Evolutionary conservation across 176 grass and related monocot species (phyloP).

Genomic region (Triticum dicoccoides): DNA sequence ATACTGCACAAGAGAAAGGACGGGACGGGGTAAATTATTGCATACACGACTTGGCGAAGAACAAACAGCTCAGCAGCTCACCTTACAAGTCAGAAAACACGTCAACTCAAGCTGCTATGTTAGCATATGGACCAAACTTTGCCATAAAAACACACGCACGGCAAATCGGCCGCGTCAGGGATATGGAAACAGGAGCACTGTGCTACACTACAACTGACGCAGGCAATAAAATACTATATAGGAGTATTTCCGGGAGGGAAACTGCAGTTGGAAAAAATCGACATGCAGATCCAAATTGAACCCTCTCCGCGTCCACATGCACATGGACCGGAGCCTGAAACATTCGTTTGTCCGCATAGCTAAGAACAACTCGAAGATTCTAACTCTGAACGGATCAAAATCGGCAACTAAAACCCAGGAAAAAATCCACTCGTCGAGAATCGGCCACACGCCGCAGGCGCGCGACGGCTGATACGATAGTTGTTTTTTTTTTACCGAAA

Average conservation of each 20-base stretch:
- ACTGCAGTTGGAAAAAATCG: not conserved
- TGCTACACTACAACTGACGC: not conserved
- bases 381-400: not conserved
- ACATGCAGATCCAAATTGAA: not conserved
- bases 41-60: not conserved
- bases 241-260: not conserved
- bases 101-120: not conserved
- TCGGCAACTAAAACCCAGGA: not conserved
- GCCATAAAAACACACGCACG: not conserved
- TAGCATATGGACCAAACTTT: not conserved
- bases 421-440: not conserved
- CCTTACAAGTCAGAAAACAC: not conserved
- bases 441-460: too few species aligned
- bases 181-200: not conserved
- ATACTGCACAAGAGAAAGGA: not conserved
- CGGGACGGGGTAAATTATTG: not conserved
- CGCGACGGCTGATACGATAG: not conserved
- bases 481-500: not conserved
- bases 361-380: not conserved
- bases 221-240: not conserved
- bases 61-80: not conserved
- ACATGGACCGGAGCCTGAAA: not conserved
- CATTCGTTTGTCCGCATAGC: not conserved
- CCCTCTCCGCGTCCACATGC: not conserved
- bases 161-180: not conserved